Percentiles rank a stretch among this genome's conserved stretches.
Conservation (phyloP, 192 early-diverging fungal genomes). For the Phycomyces blakesleeanus region DNA sequence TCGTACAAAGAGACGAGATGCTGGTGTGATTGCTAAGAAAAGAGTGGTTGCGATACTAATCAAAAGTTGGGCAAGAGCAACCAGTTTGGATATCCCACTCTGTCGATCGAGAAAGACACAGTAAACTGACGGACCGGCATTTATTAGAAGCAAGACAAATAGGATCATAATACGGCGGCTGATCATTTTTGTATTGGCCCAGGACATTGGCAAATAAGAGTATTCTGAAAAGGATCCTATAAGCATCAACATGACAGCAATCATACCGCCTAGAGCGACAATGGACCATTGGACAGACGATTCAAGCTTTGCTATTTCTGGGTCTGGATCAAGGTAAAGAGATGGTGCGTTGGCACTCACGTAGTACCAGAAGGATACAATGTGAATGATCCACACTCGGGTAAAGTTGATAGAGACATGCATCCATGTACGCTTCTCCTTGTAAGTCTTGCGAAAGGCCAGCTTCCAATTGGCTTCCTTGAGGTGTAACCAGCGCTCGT, state of each 20-base stretch:
- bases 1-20: conserved; percentile 54
- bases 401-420: conserved; percentile 82
- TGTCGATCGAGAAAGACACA: conserved; percentile 43
- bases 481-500: conserved; percentile 60
- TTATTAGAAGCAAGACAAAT: conserved; percentile 54
- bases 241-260: conserved; percentile 66
- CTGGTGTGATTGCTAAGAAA: conserved; percentile 64
- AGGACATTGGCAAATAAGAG: conserved; percentile 62
- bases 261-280: conserved; percentile 64
- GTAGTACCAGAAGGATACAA: conserved; percentile 77
- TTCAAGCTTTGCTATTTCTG: conserved; percentile 37
- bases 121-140: conserved; percentile 62
- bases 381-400: conserved; percentile 83
- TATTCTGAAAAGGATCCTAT: conserved; percentile 65
- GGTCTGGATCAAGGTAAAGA: conserved; percentile 49
- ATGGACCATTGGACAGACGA: conserved; percentile 57
- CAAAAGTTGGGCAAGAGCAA: conserved; percentile 66
- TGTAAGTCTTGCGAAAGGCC: conserved; percentile 77
- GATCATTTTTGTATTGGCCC: conserved; percentile 50
- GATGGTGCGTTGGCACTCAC: conserved; percentile 68
- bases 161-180: conserved; percentile 52
- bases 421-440: conserved; percentile 79
- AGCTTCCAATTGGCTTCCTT: conserved; percentile 65
- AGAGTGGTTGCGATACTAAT: conserved; percentile 64
- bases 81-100: conserved; percentile 47